A percentile compares a stretch with the other conserved stretches of the same genome.
phyloP scores from a whole-genome alignment of 345 rosid species.

The Citrus cavaleriei region DNA sequence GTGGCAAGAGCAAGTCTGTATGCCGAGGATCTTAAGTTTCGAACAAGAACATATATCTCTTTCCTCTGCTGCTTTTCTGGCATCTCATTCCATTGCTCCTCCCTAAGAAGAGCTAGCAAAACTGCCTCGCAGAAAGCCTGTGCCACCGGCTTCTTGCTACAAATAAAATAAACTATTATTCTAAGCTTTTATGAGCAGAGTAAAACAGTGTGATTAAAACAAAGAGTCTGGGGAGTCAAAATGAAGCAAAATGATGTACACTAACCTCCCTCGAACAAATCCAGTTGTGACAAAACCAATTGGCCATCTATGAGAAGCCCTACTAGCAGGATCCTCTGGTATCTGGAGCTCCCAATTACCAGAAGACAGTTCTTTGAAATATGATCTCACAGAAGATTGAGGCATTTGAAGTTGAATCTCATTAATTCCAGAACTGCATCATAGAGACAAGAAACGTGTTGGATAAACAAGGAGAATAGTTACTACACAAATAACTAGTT shows the following conservation, averaged over 20 bases:
- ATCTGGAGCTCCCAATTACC: conserved; percentile 70
- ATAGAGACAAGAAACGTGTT: background rate
- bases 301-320: conserved; percentile 57
- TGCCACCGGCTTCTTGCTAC: conserved; percentile 72
- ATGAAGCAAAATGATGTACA: background rate
- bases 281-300: conserved; percentile 88
- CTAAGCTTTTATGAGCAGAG: background rate
- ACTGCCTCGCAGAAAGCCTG: conserved; percentile 65
- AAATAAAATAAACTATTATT: background rate
- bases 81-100: conserved; percentile 63
- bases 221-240: background rate
- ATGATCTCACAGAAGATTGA: conserved; percentile 49
- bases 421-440: conserved; percentile 39
- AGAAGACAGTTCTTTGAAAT: conserved; percentile 51
- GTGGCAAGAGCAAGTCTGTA: conserved; percentile 79
- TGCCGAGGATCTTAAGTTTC: conserved; percentile 79
- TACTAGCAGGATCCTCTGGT: conserved; percentile 40
- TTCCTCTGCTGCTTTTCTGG: conserved; percentile 46
- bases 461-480: background rate
- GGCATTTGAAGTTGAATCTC: conserved; percentile 49
- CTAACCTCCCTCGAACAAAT: conserved; percentile 78
- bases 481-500: background rate
- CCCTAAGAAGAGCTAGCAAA: conserved; percentile 57
- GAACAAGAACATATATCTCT: conserved; percentile 69
- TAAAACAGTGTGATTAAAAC: background rate